phyloP scores from a whole-genome alignment of 1,139 yeast genomes.

The Blastobotrys elegans region DNA sequence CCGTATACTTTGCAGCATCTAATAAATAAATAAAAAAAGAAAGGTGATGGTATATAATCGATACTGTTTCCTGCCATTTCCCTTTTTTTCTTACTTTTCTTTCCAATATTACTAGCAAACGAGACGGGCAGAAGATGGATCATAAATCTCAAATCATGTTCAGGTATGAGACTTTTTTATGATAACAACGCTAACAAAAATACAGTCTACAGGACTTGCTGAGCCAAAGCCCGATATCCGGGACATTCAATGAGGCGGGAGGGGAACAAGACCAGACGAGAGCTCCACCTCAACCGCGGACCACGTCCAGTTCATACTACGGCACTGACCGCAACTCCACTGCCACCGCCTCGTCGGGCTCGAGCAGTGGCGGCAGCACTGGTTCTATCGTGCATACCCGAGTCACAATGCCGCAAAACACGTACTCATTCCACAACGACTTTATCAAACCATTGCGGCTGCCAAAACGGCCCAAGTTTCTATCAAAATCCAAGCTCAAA shows the following conservation, averaged over 20 bases:
- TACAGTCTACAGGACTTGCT: conserved; percentile 16
- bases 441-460: conserved; percentile 8
- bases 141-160: conserved; percentile 10
- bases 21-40: no score
- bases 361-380: not conserved
- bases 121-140: no score
- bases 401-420: conserved; percentile 4
- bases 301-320: not conserved
- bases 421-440: not conserved
- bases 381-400: conserved; percentile 8
- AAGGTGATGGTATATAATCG: not conserved
- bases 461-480: conserved; percentile 8
- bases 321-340: not conserved
- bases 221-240: conserved; percentile 13
- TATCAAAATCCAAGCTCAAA: conserved; percentile 8
- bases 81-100: not conserved
- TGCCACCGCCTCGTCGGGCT: not conserved
- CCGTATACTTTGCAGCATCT: not conserved
- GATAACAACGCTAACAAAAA: not conserved
- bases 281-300: conserved; percentile 1
- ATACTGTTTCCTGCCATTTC: not conserved
- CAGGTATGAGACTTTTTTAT: conserved; percentile 5
- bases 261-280: not conserved
- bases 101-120: no score
- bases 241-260: conserved; percentile 11